These are phyloP conservation scores for Magnolia officinalis DNA, from an alignment of 164 flowering plant genomes.

Conservation along the genomic window DNA sequence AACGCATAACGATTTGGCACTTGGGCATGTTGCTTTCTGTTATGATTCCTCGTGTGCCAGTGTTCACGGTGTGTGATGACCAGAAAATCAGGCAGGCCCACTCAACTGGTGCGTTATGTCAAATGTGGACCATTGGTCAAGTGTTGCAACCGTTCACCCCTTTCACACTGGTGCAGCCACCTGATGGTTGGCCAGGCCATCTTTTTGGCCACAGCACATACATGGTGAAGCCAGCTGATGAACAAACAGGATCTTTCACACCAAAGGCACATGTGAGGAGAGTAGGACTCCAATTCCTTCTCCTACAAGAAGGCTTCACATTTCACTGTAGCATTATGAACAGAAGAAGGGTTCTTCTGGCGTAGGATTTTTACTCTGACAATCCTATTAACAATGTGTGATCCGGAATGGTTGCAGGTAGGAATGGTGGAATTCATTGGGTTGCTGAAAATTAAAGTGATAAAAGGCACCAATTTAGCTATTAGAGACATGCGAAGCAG, in stretches of 20 bases:
- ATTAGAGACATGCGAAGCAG: conserved; percentile 88
- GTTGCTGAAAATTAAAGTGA: conserved; percentile 75
- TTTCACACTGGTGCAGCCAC: background rate
- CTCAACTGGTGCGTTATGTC: background rate
- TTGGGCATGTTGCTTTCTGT: background rate
- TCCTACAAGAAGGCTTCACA: background rate
- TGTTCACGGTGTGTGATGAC: background rate
- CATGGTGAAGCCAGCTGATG: background rate
- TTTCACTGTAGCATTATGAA: background rate
- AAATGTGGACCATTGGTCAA: background rate
- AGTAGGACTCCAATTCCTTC: background rate
- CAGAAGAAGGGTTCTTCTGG: background rate
- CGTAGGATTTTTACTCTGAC: background rate
- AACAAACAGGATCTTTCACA: background rate
- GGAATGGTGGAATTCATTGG: conserved; percentile 97
- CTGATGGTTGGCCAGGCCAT: background rate
- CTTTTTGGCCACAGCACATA: background rate
- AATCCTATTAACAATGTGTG: background rate
- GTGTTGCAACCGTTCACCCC: background rate
- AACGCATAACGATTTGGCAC: background rate
- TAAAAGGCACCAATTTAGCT: conserved; percentile 80
- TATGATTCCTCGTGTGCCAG: background rate
- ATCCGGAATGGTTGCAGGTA: conserved; percentile 40
- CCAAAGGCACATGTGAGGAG: background rate
- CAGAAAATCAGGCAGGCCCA: background rate